These are phyloP conservation scores for Alternaria triticina DNA, from an alignment of 2,329 filamentous ascomycete genomes.

Conservation along the genomic window DNA sequence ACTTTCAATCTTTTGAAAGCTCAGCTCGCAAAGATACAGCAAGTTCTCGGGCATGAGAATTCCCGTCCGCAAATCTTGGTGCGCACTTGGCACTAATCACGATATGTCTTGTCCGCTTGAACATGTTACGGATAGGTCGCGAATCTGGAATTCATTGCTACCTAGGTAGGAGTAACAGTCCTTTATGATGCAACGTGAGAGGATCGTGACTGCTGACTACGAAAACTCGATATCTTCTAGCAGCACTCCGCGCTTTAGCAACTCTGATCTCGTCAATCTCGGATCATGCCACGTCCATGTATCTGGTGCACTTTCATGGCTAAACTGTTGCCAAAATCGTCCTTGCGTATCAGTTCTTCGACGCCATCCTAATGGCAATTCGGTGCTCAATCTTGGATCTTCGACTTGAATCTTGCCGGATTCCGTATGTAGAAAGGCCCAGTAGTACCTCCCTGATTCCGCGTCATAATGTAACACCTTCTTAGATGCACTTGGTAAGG, in stretches of 20 bases:
- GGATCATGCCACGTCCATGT: not conserved
- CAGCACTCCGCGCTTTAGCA: not conserved
- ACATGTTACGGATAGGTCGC: not conserved
- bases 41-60: not conserved
- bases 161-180: too few species aligned
- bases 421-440: not conserved
- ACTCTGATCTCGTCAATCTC: not conserved
- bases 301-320: not conserved
- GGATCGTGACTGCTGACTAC: not conserved
- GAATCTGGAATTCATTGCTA: not conserved
- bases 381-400: not conserved
- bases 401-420: not conserved
- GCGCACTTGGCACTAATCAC: not conserved
- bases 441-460: not conserved
- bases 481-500: not conserved
- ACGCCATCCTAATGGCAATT: not conserved
- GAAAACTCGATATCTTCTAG: not conserved
- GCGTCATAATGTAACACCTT: not conserved
- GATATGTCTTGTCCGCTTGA: not conserved
- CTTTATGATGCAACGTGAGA: too few species aligned
- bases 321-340: fast-evolving
- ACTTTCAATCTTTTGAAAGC: not conserved
- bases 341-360: not conserved
- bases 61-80: not conserved
- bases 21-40: not conserved